Conservation (phyloP, 1,139 yeast species). For the Suhomyces yuchorum region DNA sequence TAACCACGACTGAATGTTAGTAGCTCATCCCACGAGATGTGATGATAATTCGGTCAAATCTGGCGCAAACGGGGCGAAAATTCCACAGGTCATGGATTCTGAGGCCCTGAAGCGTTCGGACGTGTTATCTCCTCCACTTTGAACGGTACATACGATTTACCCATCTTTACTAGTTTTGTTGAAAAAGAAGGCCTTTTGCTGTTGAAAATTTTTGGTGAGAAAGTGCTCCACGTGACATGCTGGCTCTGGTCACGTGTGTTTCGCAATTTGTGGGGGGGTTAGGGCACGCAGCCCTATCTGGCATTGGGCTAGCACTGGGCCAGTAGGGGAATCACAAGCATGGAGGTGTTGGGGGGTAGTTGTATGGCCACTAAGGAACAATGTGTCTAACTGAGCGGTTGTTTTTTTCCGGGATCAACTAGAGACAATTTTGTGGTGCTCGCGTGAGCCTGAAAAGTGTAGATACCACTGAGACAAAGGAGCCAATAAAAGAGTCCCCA, state of each 20-base stretch:
- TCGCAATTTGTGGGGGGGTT: neutral
- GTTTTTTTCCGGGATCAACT: no score
- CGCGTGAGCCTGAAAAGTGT: no score
- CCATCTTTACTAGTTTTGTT: slow-evolving; percentile 53
- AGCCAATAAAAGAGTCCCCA: no score
- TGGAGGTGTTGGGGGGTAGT: no score
- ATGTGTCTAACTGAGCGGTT: no score
- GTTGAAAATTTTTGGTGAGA: slow-evolving; percentile 11
- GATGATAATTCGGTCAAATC: neutral
- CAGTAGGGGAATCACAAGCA: no score
- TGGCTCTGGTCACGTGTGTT: neutral
- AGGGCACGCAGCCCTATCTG: slow-evolving; percentile 1
- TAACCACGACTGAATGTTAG: slow-evolving; percentile 79
- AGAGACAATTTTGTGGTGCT: no score
- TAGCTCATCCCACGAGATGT: neutral
- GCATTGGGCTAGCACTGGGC: no score
- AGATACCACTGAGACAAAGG: no score
- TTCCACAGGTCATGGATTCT: neutral
- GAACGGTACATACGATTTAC: slow-evolving; percentile 65
- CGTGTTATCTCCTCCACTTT: neutral
- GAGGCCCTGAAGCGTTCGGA: neutral
- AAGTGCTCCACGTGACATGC: slow-evolving; percentile 1
- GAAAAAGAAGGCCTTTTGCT: neutral
- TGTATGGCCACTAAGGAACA: no score
- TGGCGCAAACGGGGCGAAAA: neutral